Base-by-base conservation (phyloP, 176 grass and related monocot species). In the Chloris gayana region DNA sequence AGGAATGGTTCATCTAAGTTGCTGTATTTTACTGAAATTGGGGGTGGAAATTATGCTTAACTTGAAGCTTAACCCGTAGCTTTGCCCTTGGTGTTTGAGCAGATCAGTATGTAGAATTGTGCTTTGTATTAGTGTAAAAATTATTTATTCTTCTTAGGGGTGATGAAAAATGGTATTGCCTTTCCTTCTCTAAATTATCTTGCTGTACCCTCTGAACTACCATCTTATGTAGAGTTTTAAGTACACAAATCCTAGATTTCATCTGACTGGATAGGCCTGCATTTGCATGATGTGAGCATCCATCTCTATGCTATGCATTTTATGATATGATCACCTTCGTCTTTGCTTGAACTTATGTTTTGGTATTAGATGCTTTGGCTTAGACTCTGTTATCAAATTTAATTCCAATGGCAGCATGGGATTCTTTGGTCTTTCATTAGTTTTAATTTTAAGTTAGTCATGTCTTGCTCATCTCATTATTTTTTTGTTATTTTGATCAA, bases 381-480 rank as follows among this genome's bases (percentile, higher is more conserved):
- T 64, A 51, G 29, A 25, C 30, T 49, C 4, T 50, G n/a, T 30
- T 38, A 29, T 79, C 18, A 18, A 24, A 18, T 77, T 21, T 29
- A n/a, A 18, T 85, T 53, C 24, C n/a, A 9, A 45, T n/a, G 9
- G 27, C 41, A 38, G 7, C 32, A 18, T 14, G 19, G 3, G 19
- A 1, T 27, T 61, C 44, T 42, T 70, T 71, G 17, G 7, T 64
- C 5, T 14, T 46, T 30, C 4, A 18, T 14, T 46, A 64, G 44
- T 85, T 71, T 30, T 1, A 70, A 60, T 85, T 71, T 30, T 1
- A 70, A 60, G 25, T 72, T 78, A 44, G 24, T 3, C 69, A 39
- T 74, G 38, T 5, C 17, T 41, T 53, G 24, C 22, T 42, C 33
- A 13, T 64, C 35, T 73, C 9, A 31, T 85, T 64, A n/a, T 37